Evolutionary conservation across 1,284 basidiomycete genomes (phyloP).

Genomic region (Vanrija humicola): DNA sequence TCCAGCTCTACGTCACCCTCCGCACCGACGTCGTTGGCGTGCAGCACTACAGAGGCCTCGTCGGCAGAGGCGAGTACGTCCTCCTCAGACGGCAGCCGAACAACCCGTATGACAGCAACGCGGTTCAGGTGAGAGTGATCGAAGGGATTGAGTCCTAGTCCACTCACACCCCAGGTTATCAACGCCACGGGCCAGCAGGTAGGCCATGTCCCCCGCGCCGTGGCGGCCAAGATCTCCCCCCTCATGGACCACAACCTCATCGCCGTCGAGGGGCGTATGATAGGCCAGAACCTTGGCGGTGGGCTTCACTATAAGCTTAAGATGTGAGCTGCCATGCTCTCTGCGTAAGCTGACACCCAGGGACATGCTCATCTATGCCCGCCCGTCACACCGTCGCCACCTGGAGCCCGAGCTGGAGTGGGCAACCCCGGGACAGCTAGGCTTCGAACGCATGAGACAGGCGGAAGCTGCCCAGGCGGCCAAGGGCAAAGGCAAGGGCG

Average conservation of each 20-base stretch:
- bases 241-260: conserved; percentile 63
- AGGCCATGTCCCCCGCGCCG: conserved; percentile 65
- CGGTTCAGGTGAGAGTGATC: conserved; percentile 20
- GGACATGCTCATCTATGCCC: conserved; percentile 64
- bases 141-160: conserved; percentile 49
- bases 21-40: conserved; percentile 69
- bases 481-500: conserved; percentile 9
- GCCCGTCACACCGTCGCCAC: conserved; percentile 53
- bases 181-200: conserved; percentile 71
- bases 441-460: conserved; percentile 37
- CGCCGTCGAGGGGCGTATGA: conserved; percentile 62
- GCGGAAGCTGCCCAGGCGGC: conserved; percentile 10
- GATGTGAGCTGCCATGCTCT: conserved; percentile 50
- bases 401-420: conserved; percentile 66
- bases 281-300: conserved; percentile 50
- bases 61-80: conserved; percentile 74
- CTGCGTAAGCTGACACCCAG: conserved; percentile 11
- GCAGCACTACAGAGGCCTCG: conserved; percentile 76
- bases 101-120: conserved; percentile 65
- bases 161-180: conserved; percentile 57
- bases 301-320: conserved; percentile 55
- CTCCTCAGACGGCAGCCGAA: conserved; percentile 62
- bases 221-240: conserved; percentile 62
- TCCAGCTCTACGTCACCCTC: conserved; percentile 64
- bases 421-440: conserved; percentile 66